phyloP scores from a whole-genome alignment of 805 yeast genomes.

The Metschnikowia aberdeeniae region DNA sequence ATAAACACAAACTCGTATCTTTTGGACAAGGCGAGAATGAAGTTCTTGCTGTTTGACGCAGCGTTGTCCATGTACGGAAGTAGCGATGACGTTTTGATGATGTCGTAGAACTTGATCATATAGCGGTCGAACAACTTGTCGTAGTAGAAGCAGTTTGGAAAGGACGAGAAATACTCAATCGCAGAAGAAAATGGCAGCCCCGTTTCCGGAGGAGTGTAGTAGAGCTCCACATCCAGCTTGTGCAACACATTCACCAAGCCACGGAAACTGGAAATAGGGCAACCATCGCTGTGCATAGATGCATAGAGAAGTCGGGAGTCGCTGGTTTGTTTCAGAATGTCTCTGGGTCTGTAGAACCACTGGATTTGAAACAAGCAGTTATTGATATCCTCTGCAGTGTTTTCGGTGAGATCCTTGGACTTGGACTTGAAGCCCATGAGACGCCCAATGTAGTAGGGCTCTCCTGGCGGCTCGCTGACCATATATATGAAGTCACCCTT shows the following conservation, averaged over 20 bases:
- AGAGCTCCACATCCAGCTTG: constrained; percentile 57
- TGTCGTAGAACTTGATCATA: constrained; percentile 77
- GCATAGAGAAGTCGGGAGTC: constrained; percentile 80
- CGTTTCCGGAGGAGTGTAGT: constrained; percentile 13
- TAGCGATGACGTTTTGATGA: constrained; percentile 57
- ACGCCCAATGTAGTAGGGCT: constrained; percentile 86
- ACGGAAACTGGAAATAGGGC: constrained; percentile 71
- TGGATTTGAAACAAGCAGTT: constrained; percentile 65
- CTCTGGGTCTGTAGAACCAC: constrained; percentile 90
- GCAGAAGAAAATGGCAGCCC: constrained; percentile 13
- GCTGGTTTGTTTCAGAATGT: constrained; percentile 59
- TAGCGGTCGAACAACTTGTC: constrained; percentile 82
- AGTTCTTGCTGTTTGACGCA: constrained; percentile 55
- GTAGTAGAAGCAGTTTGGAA: constrained; percentile 76
- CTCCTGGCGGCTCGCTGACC: constrained; percentile 91
- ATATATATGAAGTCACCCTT: constrained; percentile 73
- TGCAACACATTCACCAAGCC: constrained; percentile 74
- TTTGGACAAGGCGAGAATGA: constrained; percentile 56
- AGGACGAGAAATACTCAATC: constrained; percentile 48
- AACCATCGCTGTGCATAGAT: constrained; percentile 79
- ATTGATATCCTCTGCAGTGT: constrained; percentile 32
- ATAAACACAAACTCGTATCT: constrained; percentile 71
- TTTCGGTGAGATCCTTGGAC: constrained; percentile 5
- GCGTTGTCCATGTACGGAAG: constrained; percentile 24
- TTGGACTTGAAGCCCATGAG: constrained; percentile 59